A percentile compares a stretch with the other conserved stretches of the same genome.
Evolutionary conservation across 345 rosid genomes (phyloP).

Genomic region (Heritiera littoralis): DNA sequence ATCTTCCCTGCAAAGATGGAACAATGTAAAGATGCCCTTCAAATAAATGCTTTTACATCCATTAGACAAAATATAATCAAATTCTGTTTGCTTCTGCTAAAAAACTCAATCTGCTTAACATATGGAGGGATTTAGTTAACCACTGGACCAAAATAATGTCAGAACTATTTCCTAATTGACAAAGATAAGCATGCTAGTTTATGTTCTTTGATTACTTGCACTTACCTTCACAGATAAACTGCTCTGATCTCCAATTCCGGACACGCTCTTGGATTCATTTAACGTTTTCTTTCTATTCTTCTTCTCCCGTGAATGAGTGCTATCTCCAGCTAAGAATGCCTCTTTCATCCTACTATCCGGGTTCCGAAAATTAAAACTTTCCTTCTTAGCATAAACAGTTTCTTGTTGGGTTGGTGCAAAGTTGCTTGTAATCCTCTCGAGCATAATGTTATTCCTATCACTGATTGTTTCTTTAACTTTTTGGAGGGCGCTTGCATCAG

Average conservation of each 20-base stretch:
- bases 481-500: not conserved
- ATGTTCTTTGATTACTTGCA: not conserved
- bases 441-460: conserved; percentile 9
- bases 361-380: conserved; percentile 34
- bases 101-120: not conserved
- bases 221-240: conserved; percentile 29
- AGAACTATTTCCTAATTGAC: not conserved
- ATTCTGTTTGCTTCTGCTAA: not conserved
- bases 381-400: conserved; percentile 14
- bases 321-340: conserved; percentile 13
- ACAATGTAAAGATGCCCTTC: not conserved
- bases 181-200: not conserved
- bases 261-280: conserved; percentile 23
- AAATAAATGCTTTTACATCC: not conserved
- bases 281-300: conserved; percentile 5
- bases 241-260: conserved; percentile 25
- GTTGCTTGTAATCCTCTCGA: conserved; percentile 23
- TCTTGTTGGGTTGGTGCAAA: conserved; percentile 20
- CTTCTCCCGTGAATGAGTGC: conserved; percentile 18
- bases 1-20: not conserved
- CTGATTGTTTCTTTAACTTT: conserved; percentile 24
- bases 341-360: conserved; percentile 19
- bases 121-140: not conserved
- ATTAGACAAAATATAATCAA: not conserved
- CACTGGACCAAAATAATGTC: not conserved